phyloP scores from a whole-genome alignment of 345 rosid genomes.

The Punica granatum region DNA sequence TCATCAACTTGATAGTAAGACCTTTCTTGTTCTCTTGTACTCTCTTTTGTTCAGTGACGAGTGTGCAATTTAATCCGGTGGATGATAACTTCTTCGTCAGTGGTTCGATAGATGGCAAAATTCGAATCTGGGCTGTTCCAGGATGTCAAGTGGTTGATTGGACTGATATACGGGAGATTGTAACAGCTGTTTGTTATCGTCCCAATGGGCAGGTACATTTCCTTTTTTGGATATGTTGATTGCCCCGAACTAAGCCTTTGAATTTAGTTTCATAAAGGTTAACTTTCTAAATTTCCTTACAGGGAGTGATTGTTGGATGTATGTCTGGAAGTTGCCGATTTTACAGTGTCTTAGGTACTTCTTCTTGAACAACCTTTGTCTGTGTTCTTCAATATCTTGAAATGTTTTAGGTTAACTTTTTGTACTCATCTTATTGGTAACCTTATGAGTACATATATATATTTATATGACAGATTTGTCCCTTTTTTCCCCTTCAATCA shows the following conservation, averaged over 20 bases:
- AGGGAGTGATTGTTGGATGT: constrained; percentile 41
- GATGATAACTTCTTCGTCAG: constrained; percentile 68
- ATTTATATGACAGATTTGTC: not conserved
- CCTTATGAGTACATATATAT: not conserved
- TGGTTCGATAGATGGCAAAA: constrained; percentile 84
- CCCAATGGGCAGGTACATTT: constrained; percentile 71
- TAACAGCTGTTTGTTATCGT: constrained; percentile 78
- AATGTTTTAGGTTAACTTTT: not conserved
- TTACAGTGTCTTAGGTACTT: constrained; percentile 25
- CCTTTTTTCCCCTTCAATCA: constrained; percentile 24
- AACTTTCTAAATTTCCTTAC: not conserved
- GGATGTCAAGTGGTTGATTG: constrained; percentile 72
- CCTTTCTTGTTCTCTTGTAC: not conserved
- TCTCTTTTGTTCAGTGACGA: constrained; percentile 49
- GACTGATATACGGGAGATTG: constrained; percentile 61
- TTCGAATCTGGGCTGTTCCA: constrained; percentile 69
- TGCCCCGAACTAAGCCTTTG: not conserved
- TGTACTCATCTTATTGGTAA: not conserved
- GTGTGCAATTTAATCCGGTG: constrained; percentile 76
- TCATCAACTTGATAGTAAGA: not conserved
- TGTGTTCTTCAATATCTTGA: not conserved
- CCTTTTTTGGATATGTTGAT: constrained; percentile 6
- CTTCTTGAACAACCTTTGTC: not conserved
- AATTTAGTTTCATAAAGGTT: not conserved
- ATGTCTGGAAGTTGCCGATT: constrained; percentile 34